Evolutionary conservation across 176 grass and related monocot species (phyloP).

Genomic region (Phragmites australis): DNA sequence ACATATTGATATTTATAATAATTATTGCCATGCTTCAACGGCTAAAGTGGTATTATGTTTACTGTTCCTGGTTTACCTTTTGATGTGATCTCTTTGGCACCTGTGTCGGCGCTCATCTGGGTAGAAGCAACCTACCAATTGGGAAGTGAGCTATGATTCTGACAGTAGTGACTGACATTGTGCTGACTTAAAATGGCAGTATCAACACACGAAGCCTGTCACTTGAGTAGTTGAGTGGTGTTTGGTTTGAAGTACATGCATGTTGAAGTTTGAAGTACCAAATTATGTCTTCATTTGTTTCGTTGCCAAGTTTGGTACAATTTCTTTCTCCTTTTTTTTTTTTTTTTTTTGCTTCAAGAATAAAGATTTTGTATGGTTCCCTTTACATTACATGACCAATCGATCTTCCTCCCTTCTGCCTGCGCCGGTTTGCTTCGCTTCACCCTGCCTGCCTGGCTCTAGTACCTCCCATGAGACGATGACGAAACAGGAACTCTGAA

Average conservation of each 20-base stretch:
- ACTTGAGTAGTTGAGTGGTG: too few relatives aligned
- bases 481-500: neutral
- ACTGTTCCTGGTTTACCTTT: neutral
- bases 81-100: neutral
- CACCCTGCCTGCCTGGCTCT: neutral
- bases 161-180: neutral
- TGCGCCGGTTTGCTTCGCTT: neutral
- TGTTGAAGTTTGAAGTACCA: neutral
- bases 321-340: too few relatives aligned
- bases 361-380: too few relatives aligned
- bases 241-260: neutral
- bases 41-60: neutral
- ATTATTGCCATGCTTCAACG: neutral
- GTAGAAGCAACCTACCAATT: neutral
- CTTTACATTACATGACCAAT: too few relatives aligned
- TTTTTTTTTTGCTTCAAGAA: too few relatives aligned
- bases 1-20: neutral
- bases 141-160: neutral
- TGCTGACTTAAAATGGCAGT: too few relatives aligned
- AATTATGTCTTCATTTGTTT: too few relatives aligned
- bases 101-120: too few relatives aligned
- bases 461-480: too few relatives aligned
- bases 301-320: too few relatives aligned
- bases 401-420: too few relatives aligned
- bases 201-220: too few relatives aligned